A percentile compares a stretch with the other conserved stretches of the same genome.
Conservation (phyloP, 2,329 filamentous ascomycete genomes). For the Clonostachys sp. region DNA sequence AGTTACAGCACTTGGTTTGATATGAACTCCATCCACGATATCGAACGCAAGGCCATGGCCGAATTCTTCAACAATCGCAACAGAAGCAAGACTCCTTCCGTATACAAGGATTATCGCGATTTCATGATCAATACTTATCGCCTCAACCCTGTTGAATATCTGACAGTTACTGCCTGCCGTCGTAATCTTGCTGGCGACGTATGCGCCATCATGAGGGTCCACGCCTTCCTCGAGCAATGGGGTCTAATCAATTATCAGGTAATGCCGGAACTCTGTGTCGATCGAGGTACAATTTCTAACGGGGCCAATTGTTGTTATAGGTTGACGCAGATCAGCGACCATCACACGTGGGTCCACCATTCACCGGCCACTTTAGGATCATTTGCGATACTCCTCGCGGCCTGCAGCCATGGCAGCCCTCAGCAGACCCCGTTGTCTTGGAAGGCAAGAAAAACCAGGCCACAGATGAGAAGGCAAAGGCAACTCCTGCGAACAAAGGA, state of each 20-base stretch:
- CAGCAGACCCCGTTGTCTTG: constrained; percentile 65
- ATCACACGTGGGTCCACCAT: constrained; percentile 91
- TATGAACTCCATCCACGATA: constrained; percentile 86
- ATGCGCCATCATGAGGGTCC: constrained; percentile 98
- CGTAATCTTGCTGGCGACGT: constrained; percentile 95
- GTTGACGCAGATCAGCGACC: constrained; percentile 94
- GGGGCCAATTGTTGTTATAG: constrained; percentile 37
- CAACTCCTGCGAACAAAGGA: constrained; percentile 63
- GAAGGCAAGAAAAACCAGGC: constrained; percentile 56
- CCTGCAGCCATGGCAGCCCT: constrained; percentile 91
- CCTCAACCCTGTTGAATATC: constrained; percentile 89
- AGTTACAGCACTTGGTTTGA: constrained; percentile 99
- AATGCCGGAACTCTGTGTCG: constrained; percentile 9
- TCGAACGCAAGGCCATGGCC: constrained; percentile 90
- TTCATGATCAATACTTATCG: constrained; percentile 99
- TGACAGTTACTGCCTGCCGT: constrained; percentile 93
- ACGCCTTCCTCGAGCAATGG: constrained; percentile 98
- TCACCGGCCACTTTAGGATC: constrained; percentile 95
- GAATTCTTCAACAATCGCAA: constrained; percentile 99
- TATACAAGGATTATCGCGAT: constrained; percentile 98
- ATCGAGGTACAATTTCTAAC: neutral
- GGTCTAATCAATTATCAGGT: constrained; percentile 99
- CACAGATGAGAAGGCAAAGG: constrained; percentile 70
- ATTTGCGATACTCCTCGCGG: constrained; percentile 94
- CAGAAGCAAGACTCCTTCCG: constrained; percentile 92